A percentile compares a stretch with the other conserved stretches of the same genome.
phyloP scores from a whole-genome alignment of 2,329 filamentous ascomycete species.

The Epichloe aotearoae region DNA sequence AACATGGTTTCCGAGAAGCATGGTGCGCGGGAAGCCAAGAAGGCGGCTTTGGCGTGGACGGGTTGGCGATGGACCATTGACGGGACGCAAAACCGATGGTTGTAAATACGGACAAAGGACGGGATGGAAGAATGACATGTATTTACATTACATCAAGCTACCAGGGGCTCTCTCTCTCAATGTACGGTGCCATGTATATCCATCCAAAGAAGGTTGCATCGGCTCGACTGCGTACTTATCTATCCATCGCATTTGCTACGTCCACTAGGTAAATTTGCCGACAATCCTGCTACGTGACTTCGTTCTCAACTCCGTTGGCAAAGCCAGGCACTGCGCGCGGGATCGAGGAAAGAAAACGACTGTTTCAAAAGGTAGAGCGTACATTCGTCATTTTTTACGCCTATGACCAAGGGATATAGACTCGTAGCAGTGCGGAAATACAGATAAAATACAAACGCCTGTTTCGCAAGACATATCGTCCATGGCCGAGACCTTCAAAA shows the following conservation, averaged over 20 bases:
- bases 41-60: constrained; percentile 7
- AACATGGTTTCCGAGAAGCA: constrained; percentile 12
- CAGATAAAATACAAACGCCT: neutral
- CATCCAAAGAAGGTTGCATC: too few species aligned
- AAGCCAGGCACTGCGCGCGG: too few species aligned
- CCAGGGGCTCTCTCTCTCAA: too few species aligned
- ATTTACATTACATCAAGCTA: too few species aligned
- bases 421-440: neutral
- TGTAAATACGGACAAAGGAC: neutral
- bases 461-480: neutral
- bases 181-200: too few species aligned
- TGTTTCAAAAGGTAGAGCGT: neutral
- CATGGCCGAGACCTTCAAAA: neutral
- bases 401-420: neutral
- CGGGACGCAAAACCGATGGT: neutral
- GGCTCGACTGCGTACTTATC: neutral
- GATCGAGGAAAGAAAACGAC: too few species aligned
- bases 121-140: too few species aligned
- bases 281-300: too few species aligned
- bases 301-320: too few species aligned
- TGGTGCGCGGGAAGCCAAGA: constrained; percentile 10
- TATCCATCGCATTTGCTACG: neutral
- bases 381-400: neutral
- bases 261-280: too few species aligned
- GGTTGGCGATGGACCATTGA: constrained; percentile 15